Evolutionary conservation across 192 early-diverging fungal species (phyloP), one percentile per base, ranked within the genome.

Genomic region (Spizellomyces sp.): DNA sequence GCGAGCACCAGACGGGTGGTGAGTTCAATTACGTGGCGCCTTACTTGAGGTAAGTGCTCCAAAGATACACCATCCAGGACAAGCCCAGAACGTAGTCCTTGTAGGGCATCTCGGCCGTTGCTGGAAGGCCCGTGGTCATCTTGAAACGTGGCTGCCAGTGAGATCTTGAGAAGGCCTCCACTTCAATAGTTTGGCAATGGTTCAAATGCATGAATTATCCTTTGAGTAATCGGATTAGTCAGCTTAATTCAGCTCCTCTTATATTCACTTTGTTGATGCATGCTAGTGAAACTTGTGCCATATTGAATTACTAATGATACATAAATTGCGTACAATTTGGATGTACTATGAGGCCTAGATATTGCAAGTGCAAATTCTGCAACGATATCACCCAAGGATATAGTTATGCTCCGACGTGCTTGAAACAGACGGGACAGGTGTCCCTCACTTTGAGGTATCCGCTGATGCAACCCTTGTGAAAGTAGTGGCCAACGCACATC

Each of bases 31-130:
- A 48, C 47, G 22, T 5, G 43, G 22, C 27, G 57, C 58, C 57
- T 6, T 79, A 91, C 84, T 84, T 87, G 50, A 98, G 84, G 73
- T 94, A 95, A 19, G 91, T 87, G 74, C 95, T 91, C 86, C 91
- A 93, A 4, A 79, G 63, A 71, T 91, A 98, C 43, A 89, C 89
- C 21, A 79, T 77, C 79, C 81, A 87, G 55, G 89, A 86, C 52
- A 95, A 90, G 6, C 66, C 80, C 58, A 98, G 72, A 8, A 95
- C 91, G 73, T 83, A 90, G 62, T 88, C 78, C 85, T 95, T 95
- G 84, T 92, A 95, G 0, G 90, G 89, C 48, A 90, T 22, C 17
- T 41, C 54, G 59, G 17, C 59, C 5, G 22, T 41, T 19, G 36
- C 14, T 19, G 42, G n/a, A 9, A 19, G 21, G 36, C 59, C 59